Base-by-base conservation (phyloP, 2,329 filamentous ascomycete genomes). In the Paraphaeosphaeria minitans region DNA sequence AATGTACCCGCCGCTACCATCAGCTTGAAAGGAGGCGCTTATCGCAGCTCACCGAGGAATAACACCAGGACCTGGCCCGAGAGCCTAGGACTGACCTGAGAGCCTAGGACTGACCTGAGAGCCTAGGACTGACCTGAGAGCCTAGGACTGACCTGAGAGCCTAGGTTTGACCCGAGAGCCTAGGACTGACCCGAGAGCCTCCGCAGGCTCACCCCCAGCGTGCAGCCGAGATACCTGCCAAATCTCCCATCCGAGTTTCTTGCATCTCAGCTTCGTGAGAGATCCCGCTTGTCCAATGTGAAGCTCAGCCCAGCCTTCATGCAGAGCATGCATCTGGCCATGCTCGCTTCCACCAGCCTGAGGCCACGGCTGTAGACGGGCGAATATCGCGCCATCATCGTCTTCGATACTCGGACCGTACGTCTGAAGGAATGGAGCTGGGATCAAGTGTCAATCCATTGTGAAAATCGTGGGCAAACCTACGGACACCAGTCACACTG, bases 41-140 rank as follows among this genome's bases (percentile, higher is more conserved):
- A 53, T 53, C 51, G 50, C 22, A 31, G 33, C 31, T n/a, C 31
- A 50, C 47, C 35, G 49, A 52, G 41, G 21, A 52, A 41, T 52
- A 6, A 19, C 14, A 29, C 4, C 41, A 27, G 21, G 35, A n/a
- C 22, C 21, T 31, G 35, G 49, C 49, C 35, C 37, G 41, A 53
- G 27, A 46, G 27, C 39, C 41, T 41, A n/a, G n/a, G n/a, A n/a
- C n/a, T n/a, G n/a, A n/a, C n/a, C n/a, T n/a, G n/a, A n/a, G n/a
- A n/a, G n/a, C n/a, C n/a, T n/a, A n/a, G n/a, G n/a, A n/a, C n/a
- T n/a, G n/a, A n/a, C n/a, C n/a, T n/a, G n/a, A n/a, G n/a, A n/a
- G n/a, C n/a, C n/a, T n/a, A n/a, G n/a, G n/a, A n/a, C n/a, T n/a
- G n/a, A n/a, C n/a, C n/a, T n/a, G n/a, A n/a, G n/a, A n/a, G n/a